Evolutionary conservation across 495 filamentous ascomycete genomes (phyloP), one percentile per base, ranked within the genome.

Genomic region (Hypoxylon fuscum): DNA sequence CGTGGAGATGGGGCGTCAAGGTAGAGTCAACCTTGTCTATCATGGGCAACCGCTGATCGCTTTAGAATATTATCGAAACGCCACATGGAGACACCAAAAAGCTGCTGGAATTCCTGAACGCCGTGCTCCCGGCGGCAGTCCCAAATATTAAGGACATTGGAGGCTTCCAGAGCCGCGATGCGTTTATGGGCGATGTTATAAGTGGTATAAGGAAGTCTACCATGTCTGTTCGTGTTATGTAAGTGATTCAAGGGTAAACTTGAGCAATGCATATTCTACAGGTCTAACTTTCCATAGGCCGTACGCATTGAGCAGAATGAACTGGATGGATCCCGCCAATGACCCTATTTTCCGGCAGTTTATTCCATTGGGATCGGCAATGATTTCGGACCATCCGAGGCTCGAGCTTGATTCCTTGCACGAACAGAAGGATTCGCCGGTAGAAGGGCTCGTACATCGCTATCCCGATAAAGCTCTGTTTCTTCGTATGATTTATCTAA

Each of bases 391-490:
- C 55, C 84, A 85, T 51, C 79, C 77, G 0, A 74, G 68, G 48
- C 44, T 73, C 3, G 54, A 59, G 2, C 59, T 78, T 5, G 80
- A 83, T 59, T 75, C 79, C 25, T 72, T 85, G 40, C 69, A 82
- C 35, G 84, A 87, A 68, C 67, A 62, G 29, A 65, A 64, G 2
- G 81, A 86, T 56, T 77, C 72, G 11, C 78, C 75, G 2, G 78
- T 81, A 40, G 69, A 67, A 4, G 81, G 79, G 1, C 58, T 86
- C 15, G 83, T 87, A 11, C 83, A 86, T 68, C 74, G 84, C 12
- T 87, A 87, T 64, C 75, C 79, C 0, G 84, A 85, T 54, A 86
- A 84, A 57, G 83, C 77, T n/a, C 71, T 86, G 3, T 82, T 87
- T 54, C 71, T 87, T 35, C 77, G 84, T 85, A 70, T 66, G 81